These are phyloP conservation scores for Barbarea vulgaris DNA, from an alignment of 345 rosid species.

Conservation along the genomic window DNA sequence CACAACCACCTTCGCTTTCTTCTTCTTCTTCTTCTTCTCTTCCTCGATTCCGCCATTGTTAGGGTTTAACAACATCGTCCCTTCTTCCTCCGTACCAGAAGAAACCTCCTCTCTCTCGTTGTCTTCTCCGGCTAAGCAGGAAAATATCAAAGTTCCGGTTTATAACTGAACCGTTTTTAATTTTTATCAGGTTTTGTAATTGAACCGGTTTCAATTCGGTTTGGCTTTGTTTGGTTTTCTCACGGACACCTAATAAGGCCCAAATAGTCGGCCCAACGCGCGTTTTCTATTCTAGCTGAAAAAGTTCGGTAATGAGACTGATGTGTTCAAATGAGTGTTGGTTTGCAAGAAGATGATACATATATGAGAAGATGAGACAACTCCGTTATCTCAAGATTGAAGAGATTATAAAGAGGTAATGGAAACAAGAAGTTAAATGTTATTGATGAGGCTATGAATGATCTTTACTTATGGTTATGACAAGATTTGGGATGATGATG, in stretches of 20 bases:
- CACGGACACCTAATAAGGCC: background rate
- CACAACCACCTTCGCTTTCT: slow-evolving; percentile 67
- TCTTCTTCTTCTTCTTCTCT: slow-evolving; percentile 52
- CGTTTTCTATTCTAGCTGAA: slow-evolving; percentile 45
- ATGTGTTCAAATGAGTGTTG: slow-evolving; percentile 37
- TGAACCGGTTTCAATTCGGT: background rate
- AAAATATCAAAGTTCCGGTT: slow-evolving; percentile 12
- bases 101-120: background rate
- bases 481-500: slow-evolving; percentile 55
- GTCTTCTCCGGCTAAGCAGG: background rate
- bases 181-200: background rate
- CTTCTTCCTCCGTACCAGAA: background rate
- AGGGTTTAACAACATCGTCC: slow-evolving; percentile 45
- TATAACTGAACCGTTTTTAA: background rate
- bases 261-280: background rate
- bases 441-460: slow-evolving; percentile 43
- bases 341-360: slow-evolving; percentile 52
- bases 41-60: slow-evolving; percentile 39
- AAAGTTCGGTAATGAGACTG: slow-evolving; percentile 31
- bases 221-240: slow-evolving; percentile 1
- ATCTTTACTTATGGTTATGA: slow-evolving; percentile 60
- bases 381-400: background rate
- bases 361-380: slow-evolving; percentile 72
- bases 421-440: slow-evolving; percentile 38
- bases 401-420: background rate